Base-by-base conservation (phyloP, 768 basidiomycete species). In the Termitomyces sp. region DNA sequence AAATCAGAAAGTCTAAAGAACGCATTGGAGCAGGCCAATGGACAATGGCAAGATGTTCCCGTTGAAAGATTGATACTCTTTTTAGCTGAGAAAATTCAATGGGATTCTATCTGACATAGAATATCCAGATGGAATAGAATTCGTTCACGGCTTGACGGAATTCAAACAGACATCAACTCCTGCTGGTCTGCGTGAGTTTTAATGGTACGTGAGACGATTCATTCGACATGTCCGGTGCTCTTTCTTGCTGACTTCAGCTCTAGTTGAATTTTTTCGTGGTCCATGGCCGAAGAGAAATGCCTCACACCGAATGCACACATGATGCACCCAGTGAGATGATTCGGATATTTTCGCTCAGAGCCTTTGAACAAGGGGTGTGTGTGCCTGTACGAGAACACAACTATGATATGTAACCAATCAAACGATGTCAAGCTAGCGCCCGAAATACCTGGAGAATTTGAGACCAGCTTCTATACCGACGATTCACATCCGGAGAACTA, bases 401-500 rank as follows among this genome's bases (percentile, higher is more conserved):
- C 9, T 6, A 12, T 14, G 19, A n/a, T n/a, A n/a, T n/a, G 3
- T 2, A 21, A 15, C 17, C 11, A 19, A n/a, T 7, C n/a, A 19
- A 19, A 41, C 19, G 21, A 21, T 42, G 21, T 11, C 11, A 19
- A 11, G 26, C 15, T 34, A 26, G 30, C 9, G 10, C 3, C 17
- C n/a, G 45, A 30, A 9, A n/a, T 17, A 5, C 5, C 26, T 26
- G 4, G 3, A 11, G 45, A 28, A 9, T 26, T 5, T 28, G 42
- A 6, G 26, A 28, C 26, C 30, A 10, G 8, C 30, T 32, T 66
- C 46, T 66, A 69, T 57, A 58, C 66, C 19, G 66, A 68, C 51
- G 63, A 68, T 38, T 62, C n/a, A 63, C 64, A 22, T 68, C 66
- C 50, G 65, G 66, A n/a, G 44, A 63, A 26, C 28, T 28, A 7